Percentiles rank a stretch among this genome's conserved stretches.
Evolutionary conservation across 192 early-diverging fungal species (phyloP).

Genomic region (Piromyces finnis): DNA sequence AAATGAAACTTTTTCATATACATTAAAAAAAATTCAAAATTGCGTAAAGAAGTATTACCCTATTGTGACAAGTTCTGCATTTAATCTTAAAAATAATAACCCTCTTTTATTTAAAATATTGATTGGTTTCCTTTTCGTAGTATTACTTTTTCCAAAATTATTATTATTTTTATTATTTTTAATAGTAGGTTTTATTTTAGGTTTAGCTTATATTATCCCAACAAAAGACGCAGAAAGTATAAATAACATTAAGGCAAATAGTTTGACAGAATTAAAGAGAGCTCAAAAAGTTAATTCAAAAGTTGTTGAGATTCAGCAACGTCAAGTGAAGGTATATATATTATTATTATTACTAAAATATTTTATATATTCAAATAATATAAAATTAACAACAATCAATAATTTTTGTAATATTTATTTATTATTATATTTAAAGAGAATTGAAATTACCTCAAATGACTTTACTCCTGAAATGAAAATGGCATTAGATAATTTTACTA

Average conservation of each 20-base stretch:
- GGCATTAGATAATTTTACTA: not conserved
- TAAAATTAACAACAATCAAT: too few species aligned
- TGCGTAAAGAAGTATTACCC: not conserved
- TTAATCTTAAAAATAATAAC: not conserved
- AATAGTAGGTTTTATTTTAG: not conserved
- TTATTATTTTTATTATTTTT: not conserved
- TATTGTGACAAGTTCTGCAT: not conserved
- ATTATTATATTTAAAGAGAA: too few species aligned
- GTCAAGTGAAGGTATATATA: not conserved
- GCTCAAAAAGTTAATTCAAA: not conserved
- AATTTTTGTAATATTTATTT: too few species aligned
- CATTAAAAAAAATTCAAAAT: too few species aligned
- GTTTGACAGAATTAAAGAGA: not conserved
- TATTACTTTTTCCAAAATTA: not conserved
- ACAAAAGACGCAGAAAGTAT: not conserved
- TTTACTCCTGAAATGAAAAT: not conserved
- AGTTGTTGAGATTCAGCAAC: not conserved
- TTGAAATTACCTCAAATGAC: not conserved
- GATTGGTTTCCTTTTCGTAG: not conserved
- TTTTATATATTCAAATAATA: too few species aligned
- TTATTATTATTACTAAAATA: too few species aligned
- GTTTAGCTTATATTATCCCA: not conserved
- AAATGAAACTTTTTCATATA: too few species aligned
- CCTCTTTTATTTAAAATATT: not conserved
- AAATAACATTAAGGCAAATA: not conserved